Percentiles rank a stretch among this genome's conserved stretches.
These are phyloP conservation scores for Colletotrichum spinosum DNA, from an alignment of 2,329 filamentous ascomycete species.

Conservation along the genomic window DNA sequence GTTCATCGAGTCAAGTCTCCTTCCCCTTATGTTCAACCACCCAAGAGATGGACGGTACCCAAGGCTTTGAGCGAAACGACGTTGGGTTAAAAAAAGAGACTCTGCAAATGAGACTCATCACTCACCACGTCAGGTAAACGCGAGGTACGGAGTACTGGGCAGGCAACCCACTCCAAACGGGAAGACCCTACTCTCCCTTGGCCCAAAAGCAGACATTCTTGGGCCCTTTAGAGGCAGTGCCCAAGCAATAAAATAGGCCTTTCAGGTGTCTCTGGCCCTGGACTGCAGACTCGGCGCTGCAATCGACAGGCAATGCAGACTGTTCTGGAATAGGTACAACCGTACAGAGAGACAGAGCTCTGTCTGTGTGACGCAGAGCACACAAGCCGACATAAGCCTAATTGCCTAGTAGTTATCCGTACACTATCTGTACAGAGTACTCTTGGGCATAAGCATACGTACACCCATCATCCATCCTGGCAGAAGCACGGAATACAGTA, in stretches of 20 bases:
- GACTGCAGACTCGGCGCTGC: background rate
- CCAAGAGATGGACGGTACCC: background rate
- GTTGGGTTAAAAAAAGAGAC: background rate
- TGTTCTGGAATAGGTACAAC: too few relatives aligned
- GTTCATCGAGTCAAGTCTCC: background rate
- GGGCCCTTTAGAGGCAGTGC: constrained; percentile 12
- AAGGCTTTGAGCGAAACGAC: constrained; percentile 12
- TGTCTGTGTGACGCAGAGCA: too few relatives aligned
- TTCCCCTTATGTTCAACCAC: background rate
- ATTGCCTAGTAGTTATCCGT: too few relatives aligned
- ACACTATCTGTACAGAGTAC: background rate
- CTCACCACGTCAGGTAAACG: constrained; percentile 13
- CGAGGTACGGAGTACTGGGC: constrained; percentile 7
- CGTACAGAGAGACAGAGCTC: too few relatives aligned
- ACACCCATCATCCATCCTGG: constrained; percentile 9
- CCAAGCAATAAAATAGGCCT: background rate
- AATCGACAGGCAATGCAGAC: background rate
- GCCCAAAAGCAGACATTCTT: constrained; percentile 7
- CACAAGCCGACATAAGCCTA: too few relatives aligned
- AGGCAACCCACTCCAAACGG: constrained; percentile 5
- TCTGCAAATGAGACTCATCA: constrained; percentile 14
- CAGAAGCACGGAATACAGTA: constrained; percentile 3
- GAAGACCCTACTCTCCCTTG: constrained; percentile 4
- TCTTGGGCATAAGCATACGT: background rate
- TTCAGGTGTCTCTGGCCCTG: background rate